Percentiles rank a stretch among this genome's conserved stretches.
phyloP scores from a whole-genome alignment of 2,329 filamentous ascomycete genomes.

The Hymenoscyphus albidus region DNA sequence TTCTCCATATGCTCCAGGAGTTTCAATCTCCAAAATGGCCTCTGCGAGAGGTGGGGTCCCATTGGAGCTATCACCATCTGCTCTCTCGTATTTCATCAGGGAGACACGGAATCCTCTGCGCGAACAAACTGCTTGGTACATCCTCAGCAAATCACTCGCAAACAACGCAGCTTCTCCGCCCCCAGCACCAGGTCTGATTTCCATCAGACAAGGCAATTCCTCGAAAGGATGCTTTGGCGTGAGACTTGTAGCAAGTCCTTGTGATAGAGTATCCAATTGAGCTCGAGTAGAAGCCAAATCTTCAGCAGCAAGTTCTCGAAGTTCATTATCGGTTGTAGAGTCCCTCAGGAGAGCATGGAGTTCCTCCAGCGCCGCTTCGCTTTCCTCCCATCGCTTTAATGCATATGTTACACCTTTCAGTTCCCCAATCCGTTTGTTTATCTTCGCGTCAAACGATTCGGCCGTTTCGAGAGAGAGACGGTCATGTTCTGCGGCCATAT shows the following conservation, averaged over 20 bases:
- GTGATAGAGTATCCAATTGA: slow-evolving; percentile 59
- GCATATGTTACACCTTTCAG: slow-evolving; percentile 54
- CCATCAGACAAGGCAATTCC: slow-evolving; percentile 81
- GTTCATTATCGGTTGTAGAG: slow-evolving; percentile 54
- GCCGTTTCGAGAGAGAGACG: slow-evolving; percentile 49
- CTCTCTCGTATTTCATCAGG: slow-evolving; percentile 75
- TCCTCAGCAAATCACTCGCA: slow-evolving; percentile 77
- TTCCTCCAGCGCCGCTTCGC: slow-evolving; percentile 51
- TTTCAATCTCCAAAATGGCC: slow-evolving; percentile 79
- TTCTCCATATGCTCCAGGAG: slow-evolving; percentile 71
- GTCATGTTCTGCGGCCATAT: slow-evolving; percentile 55
- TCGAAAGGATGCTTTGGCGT: slow-evolving; percentile 89
- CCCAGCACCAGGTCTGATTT: slow-evolving; percentile 87
- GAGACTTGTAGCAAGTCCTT: slow-evolving; percentile 69
- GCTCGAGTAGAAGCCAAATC: slow-evolving; percentile 67
- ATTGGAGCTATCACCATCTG: slow-evolving; percentile 57
- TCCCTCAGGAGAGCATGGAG: slow-evolving; percentile 48
- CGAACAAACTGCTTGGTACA: slow-evolving; percentile 81
- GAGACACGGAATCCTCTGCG: slow-evolving; percentile 62
- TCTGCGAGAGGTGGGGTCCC: slow-evolving; percentile 73
- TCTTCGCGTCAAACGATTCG: slow-evolving; percentile 52
- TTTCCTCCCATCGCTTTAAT: slow-evolving; percentile 55
- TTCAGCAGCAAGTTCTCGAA: slow-evolving; percentile 73
- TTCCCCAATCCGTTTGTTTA: slow-evolving; percentile 59
- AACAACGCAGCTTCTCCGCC: slow-evolving; percentile 91